Percentiles rank a stretch among this genome's conserved stretches.
Conservation (phyloP, 805 yeast species). For the Sporopachydermia lactativora region DNA sequence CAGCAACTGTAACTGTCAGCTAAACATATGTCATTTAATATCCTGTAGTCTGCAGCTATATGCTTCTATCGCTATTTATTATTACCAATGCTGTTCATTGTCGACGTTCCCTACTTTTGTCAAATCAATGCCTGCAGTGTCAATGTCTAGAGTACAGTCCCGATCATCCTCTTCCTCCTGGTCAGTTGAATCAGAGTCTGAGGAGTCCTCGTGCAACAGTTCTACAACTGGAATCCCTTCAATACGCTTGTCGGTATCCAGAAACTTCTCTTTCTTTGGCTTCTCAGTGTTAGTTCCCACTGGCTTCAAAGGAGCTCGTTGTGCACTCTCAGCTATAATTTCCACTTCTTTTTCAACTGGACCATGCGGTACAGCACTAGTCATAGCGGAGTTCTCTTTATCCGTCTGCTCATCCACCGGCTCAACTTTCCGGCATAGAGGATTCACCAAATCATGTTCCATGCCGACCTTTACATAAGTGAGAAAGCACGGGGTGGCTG, state of each 20-base stretch:
- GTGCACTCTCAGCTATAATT: no score
- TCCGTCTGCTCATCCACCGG: not conserved
- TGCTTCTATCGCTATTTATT: no score
- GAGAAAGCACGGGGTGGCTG: conserved; percentile 89
- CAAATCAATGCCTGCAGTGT: no score
- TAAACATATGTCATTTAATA: no score
- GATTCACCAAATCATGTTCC: conserved; percentile 41
- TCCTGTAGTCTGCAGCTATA: no score
- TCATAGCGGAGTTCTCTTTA: no score
- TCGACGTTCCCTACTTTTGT: no score
- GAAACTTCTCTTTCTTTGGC: not conserved
- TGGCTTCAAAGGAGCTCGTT: not conserved
- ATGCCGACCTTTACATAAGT: conserved; percentile 64
- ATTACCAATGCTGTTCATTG: no score
- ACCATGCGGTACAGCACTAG: not conserved
- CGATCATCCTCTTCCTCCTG: not conserved
- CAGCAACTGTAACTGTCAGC: no score
- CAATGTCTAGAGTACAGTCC: no score
- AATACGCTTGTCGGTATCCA: not conserved
- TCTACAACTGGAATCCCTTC: not conserved
- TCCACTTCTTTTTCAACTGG: not conserved
- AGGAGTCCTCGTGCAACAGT: conserved; percentile 1
- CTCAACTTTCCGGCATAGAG: conserved; percentile 38
- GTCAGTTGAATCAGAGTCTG: not conserved
- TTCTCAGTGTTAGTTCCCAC: no score